Conservation (phyloP, 495 filamentous ascomycete species). For the Talaromyces thailandensis region DNA sequence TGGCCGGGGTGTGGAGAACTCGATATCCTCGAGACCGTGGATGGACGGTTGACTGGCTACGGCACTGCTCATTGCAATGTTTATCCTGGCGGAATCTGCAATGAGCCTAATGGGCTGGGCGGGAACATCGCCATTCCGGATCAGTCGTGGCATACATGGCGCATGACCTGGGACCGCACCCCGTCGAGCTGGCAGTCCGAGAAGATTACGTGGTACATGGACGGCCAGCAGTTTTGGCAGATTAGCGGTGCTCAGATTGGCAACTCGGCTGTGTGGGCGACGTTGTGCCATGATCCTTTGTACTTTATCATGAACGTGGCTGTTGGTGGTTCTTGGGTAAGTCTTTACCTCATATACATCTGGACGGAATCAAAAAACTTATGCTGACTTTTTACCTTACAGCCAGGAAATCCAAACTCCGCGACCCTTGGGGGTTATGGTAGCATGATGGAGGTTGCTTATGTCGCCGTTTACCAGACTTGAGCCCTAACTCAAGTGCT, state of each 20-base stretch:
- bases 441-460: conserved; percentile 6
- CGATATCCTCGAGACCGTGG: conserved; percentile 5
- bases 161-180: conserved; percentile 5
- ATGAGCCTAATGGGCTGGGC: conserved; percentile 5
- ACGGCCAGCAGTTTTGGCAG: neutral
- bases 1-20: conserved; percentile 6
- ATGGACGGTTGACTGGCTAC: conserved; percentile 5
- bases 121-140: neutral
- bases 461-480: conserved; percentile 5
- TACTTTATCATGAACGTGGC: conserved; percentile 7
- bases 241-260: conserved; percentile 5
- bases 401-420: conserved; percentile 5
- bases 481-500: neutral
- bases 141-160: conserved; percentile 8
- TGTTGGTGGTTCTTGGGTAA: conserved; percentile 7
- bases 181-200: conserved; percentile 4
- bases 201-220: conserved; percentile 7
- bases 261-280: neutral
- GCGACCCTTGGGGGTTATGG: conserved; percentile 3
- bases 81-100: conserved; percentile 5
- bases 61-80: conserved; percentile 7
- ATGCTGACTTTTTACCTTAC: neutral
- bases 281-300: conserved; percentile 6
- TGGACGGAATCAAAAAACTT: neutral
- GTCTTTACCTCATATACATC: neutral